phyloP scores from a whole-genome alignment of 192 early-diverging fungal genomes.

The Backusella macrospora region DNA sequence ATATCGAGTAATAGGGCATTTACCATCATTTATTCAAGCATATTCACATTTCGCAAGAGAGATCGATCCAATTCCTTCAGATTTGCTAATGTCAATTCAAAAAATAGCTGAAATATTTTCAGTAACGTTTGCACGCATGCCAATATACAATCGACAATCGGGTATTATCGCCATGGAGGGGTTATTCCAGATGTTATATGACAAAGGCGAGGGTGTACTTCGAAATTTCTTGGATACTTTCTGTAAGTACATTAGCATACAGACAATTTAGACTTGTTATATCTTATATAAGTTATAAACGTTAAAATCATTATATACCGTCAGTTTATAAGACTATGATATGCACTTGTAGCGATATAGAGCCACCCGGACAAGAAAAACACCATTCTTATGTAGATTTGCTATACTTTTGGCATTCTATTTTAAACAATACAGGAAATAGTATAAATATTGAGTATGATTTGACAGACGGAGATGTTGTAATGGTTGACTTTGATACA shows the following conservation, averaged over 20 bases:
- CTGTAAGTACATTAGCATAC: conserved; percentile 39
- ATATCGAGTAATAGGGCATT: conserved; percentile 41
- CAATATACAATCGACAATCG: conserved; percentile 45
- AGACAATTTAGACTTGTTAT: neutral
- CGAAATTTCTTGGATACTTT: conserved; percentile 46
- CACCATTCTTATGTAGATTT: conserved; percentile 56
- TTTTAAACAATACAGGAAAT: conserved; percentile 49
- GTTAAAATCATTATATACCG: neutral
- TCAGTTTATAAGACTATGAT: conserved; percentile 58
- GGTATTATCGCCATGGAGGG: conserved; percentile 52
- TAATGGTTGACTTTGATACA: conserved; percentile 9
- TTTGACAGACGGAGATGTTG: neutral
- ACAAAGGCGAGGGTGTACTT: conserved; percentile 49
- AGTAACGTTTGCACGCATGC: conserved; percentile 53
- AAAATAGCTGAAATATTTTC: conserved; percentile 47
- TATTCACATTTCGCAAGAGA: conserved; percentile 58
- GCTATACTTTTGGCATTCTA: conserved; percentile 60
- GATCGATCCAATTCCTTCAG: conserved; percentile 47
- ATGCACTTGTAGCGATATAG: conserved; percentile 51
- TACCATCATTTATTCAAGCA: conserved; percentile 65
- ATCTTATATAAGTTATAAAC: neutral
- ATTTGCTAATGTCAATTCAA: conserved; percentile 50
- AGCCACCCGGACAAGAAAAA: neutral
- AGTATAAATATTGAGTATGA: conserved; percentile 24
- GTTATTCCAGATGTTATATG: conserved; percentile 55